Evolutionary conservation across 441 rosid species (phyloP), one percentile per base, ranked within the genome.

Genomic region (Syzygium malaccense): DNA sequence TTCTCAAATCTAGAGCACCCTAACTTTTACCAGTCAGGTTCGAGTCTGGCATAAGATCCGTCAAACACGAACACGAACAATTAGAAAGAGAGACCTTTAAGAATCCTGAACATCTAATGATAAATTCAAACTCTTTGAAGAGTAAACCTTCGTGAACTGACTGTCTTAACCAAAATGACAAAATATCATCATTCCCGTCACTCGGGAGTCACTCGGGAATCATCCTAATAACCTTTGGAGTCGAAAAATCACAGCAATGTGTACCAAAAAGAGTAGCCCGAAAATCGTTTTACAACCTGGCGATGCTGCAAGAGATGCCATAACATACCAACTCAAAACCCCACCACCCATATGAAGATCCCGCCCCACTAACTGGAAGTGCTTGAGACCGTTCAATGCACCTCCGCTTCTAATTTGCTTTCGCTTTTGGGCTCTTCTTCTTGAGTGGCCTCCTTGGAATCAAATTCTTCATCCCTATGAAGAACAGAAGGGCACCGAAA

Each of bases 381-480:
- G 10, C 51, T 37, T 17, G 2, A 75, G 51, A 12, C n/a, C 51
- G 5, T 75, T 23, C 51, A 13, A 14, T 41, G 83, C 51, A 2
- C 51, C 51, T 75, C 83, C n/a, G 2, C 51, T 75, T 87, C 92
- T 93, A 94, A 88, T 48, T 71, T 45, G 95, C 86, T 92, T 95
- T 96, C 13, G 95, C 62, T 87, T 95, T 96, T 49, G 91, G 95
- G 60, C 90, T 84, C 95, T 95, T 96, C 88, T 92, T 96, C 95
- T 92, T 92, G 62, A 91, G 92, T 56, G 93, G 96, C 86, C 96
- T 94, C 89, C 94, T 92, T 14, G 95, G 97, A 90, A 94, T 91
- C 30, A 97, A 95, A 92, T 96, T 96, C 93, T 94, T 96, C 96
- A 95, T 96, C 89, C 98, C 98, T 57, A 95, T 90, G 86, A 93